These are phyloP conservation scores for Sungouiella thailandica DNA, from an alignment of 805 yeast species.

Conservation along the genomic window DNA sequence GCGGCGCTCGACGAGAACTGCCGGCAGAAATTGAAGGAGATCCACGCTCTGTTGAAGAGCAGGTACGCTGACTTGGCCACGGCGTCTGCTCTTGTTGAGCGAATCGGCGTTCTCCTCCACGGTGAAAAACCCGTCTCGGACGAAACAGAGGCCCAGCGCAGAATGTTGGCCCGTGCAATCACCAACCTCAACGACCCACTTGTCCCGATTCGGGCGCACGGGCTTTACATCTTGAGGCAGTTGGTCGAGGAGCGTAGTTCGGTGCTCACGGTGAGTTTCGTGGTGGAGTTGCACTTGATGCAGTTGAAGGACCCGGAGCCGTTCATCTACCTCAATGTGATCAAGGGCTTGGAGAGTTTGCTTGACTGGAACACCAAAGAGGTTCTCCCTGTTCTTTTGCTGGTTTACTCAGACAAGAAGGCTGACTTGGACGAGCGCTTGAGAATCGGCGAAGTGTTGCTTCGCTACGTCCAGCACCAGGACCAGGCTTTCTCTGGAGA, in stretches of 20 bases:
- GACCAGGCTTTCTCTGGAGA: conserved; percentile 46
- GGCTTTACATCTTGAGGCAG: conserved; percentile 59
- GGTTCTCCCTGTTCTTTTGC: conserved; percentile 33
- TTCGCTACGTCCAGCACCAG: conserved; percentile 49
- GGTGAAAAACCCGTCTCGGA: conserved; percentile 20
- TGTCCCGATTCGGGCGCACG: conserved; percentile 84
- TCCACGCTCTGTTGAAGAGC: conserved; percentile 17
- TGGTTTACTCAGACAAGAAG: conserved; percentile 26
- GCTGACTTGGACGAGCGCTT: conserved; percentile 60
- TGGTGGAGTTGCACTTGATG: conserved; percentile 53
- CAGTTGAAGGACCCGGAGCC: conserved; percentile 80
- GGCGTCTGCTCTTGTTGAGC: conserved; percentile 19
- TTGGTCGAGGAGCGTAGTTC: conserved; percentile 48
- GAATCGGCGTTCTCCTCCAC: conserved; percentile 25
- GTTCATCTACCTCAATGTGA: conserved; percentile 76
- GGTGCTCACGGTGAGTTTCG: conserved; percentile 49
- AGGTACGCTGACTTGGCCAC: conserved; percentile 5
- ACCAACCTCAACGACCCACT: conserved; percentile 68
- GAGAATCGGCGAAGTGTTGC: conserved; percentile 76
- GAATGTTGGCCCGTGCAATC: conserved; percentile 53
- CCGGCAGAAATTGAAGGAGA: conserved; percentile 22
- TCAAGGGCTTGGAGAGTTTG: conserved; percentile 68
- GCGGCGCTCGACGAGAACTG: conserved; percentile 24
- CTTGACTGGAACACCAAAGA: conserved; percentile 38
- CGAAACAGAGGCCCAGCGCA: conserved; percentile 30